These are phyloP conservation scores for Apiospora sp. DNA, from an alignment of 2,329 filamentous ascomycete genomes.

Conservation along the genomic window DNA sequence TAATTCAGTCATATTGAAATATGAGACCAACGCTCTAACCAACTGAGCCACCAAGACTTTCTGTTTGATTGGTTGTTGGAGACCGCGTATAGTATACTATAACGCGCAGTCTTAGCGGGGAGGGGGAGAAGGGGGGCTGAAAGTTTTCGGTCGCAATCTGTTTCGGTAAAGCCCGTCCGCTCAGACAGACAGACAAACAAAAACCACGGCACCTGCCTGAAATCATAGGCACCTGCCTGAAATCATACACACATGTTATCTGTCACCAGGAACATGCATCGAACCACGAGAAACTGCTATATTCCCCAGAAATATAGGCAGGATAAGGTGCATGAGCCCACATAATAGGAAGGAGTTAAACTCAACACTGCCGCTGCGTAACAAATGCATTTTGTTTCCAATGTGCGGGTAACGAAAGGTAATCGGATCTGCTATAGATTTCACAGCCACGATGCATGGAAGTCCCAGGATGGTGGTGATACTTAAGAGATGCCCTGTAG, in stretches of 20 bases:
- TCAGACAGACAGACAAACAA: too few relatives aligned
- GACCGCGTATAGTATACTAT: not conserved
- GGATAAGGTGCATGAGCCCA: not conserved
- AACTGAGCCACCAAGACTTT: slow-evolving; percentile 51
- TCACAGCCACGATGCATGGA: not conserved
- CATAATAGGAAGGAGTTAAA: not conserved
- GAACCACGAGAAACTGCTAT: not conserved
- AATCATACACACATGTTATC: not conserved
- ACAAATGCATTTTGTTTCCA: slow-evolving; percentile 9
- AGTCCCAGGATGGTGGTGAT: not conserved
- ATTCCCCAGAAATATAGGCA: not conserved
- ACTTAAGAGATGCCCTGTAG: not conserved
- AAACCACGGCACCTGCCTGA: not conserved
- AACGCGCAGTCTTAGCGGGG: not conserved
- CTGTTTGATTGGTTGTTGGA: slow-evolving; percentile 5
- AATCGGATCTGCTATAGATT: not conserved
- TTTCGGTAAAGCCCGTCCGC: not conserved
- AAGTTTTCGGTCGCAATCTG: not conserved
- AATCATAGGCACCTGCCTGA: not conserved
- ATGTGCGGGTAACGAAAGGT: not conserved
- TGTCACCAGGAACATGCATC: not conserved
- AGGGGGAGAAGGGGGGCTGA: too few relatives aligned
- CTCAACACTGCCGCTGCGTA: not conserved
- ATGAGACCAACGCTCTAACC: slow-evolving; percentile 54
- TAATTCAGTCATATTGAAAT: slow-evolving; percentile 29